Percentiles rank a stretch among this genome's conserved stretches.
Evolutionary conservation across 2,329 filamentous ascomycete genomes (phyloP).

Genomic region (Fusarium sublunatum): DNA sequence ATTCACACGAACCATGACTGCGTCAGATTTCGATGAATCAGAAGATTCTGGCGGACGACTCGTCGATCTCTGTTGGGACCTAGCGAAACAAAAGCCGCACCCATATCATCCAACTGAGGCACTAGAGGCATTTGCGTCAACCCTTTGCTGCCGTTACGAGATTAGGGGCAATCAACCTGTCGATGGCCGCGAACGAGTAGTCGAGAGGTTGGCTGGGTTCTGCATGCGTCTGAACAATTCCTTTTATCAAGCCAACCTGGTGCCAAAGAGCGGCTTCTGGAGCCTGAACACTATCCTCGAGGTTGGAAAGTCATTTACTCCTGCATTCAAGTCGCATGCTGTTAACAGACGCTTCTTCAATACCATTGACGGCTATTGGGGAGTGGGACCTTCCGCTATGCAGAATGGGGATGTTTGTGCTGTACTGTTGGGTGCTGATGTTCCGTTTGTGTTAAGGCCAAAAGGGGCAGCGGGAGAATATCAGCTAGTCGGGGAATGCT

Average conservation of each 20-base stretch:
- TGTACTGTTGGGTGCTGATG: slow-evolving; percentile 7
- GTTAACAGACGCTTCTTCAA: slow-evolving; percentile 16
- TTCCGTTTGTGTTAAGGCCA: slow-evolving; percentile 12
- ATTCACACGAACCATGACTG: slow-evolving; percentile 4
- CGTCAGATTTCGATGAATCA: neutral
- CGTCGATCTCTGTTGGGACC: slow-evolving; percentile 7
- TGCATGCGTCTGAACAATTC: slow-evolving; percentile 1
- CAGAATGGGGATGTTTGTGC: slow-evolving; percentile 3
- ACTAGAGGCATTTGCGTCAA: slow-evolving; percentile 12
- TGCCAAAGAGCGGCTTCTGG: slow-evolving; percentile 4
- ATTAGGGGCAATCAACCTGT: neutral
- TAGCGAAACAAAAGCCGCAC: neutral
- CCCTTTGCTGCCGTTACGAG: slow-evolving; percentile 1
- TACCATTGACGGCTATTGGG: slow-evolving; percentile 1
- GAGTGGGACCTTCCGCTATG: slow-evolving; percentile 5
- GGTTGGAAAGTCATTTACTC: slow-evolving; percentile 2
- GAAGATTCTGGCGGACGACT: slow-evolving; percentile 3
- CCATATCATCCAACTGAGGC: neutral
- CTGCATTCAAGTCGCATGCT: slow-evolving; percentile 3
- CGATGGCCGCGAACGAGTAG: slow-evolving; percentile 2
- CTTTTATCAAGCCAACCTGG: slow-evolving; percentile 1
- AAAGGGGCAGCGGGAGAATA: neutral
- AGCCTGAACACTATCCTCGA: neutral
- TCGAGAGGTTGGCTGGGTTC: slow-evolving; percentile 13
- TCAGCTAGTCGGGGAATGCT: slow-evolving; percentile 19